Base-by-base conservation (phyloP, 73 alveolate genomes). In the Tetrahymena malaccensis region DNA sequence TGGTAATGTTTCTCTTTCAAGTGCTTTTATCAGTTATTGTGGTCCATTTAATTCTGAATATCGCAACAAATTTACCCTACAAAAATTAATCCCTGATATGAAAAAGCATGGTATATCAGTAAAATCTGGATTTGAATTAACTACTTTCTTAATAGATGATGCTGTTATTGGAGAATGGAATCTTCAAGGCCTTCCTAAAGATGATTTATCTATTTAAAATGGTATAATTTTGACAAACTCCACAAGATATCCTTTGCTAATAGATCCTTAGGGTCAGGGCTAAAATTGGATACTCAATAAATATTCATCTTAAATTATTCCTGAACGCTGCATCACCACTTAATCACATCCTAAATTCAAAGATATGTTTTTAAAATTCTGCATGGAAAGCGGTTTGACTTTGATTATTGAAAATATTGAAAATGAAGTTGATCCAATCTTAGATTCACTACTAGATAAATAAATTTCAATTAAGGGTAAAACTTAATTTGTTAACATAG, bases 241-340 rank as follows among this genome's bases (percentile, higher is more conserved):
- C n/a, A 33, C 96, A 70, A 97, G 99, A 85, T 99, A 96, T 98
- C 99, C 99, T 85, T 98, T 99, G 95, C 96, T 99, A 98, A 99
- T 99, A 25, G 99, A 99, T 95, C 99, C 99, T n/a, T 99, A 99
- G 94, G 99, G 99, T 27, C 99, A 99, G 96, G 99, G 99, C 58
- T 96, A 97, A 70, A 96, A 97, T 94, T 99, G 99, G 99, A 99
- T 99, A 95, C 97, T 97, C 98, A 94, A 95, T 50, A 95, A 98
- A 95, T 99, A 96, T 96, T 94, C 97, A 27, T 98, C 97, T 40
- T 97, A 96, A 25, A 94, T 96, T 83, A 98, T 95, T 70, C 97
- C 97, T 10, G 27, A 94, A 13, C 97, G 97, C 93, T 96, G 99
- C 95, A 97, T 98, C 98, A 96, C 99, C 37, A 96, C 98, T 31